A percentile compares a stretch with the other conserved stretches of the same genome.
Conservation (phyloP, 257 asterid genomes). For the Forsythia suspensa region DNA sequence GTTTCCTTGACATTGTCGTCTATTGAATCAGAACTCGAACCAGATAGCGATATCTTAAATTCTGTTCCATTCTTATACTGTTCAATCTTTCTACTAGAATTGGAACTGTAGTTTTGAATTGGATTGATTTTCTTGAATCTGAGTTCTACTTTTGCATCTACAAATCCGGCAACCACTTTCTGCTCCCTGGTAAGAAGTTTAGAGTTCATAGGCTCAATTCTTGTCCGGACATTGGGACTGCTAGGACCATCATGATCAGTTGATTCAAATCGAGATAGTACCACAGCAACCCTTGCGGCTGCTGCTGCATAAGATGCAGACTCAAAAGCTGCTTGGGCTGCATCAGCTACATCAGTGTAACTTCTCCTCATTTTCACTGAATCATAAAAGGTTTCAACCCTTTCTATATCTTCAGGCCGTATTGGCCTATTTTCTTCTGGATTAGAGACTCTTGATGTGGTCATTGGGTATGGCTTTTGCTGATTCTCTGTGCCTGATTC, state of each 20-base stretch:
- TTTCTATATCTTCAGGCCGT: slow-evolving; percentile 19
- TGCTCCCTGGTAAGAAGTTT: slow-evolving; percentile 7
- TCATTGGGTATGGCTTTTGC: slow-evolving; percentile 16
- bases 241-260: slow-evolving; percentile 39
- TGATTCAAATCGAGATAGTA: slow-evolving; percentile 64
- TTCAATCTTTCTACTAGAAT: slow-evolving; percentile 11
- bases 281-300: slow-evolving; percentile 93
- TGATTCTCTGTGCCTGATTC: slow-evolving; percentile 13
- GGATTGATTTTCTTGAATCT: slow-evolving; percentile 30
- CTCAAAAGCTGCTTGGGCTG: slow-evolving; percentile 91
- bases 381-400: slow-evolving; percentile 21
- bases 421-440: slow-evolving; percentile 12
- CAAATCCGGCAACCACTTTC: neutral
- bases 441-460: slow-evolving; percentile 14
- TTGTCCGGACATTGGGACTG: slow-evolving; percentile 31
- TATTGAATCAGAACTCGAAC: slow-evolving; percentile 49
- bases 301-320: slow-evolving; percentile 92
- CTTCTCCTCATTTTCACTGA: slow-evolving; percentile 31
- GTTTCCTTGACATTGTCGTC: slow-evolving; percentile 24
- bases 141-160: neutral
- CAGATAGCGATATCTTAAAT: slow-evolving; percentile 36
- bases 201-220: slow-evolving; percentile 12
- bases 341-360: slow-evolving; percentile 82
- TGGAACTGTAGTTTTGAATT: slow-evolving; percentile 20
- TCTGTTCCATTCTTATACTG: slow-evolving; percentile 16